Evolutionary conservation across 2,329 filamentous ascomycete genomes (phyloP).

Genomic region (Verticillium isaacii): DNA sequence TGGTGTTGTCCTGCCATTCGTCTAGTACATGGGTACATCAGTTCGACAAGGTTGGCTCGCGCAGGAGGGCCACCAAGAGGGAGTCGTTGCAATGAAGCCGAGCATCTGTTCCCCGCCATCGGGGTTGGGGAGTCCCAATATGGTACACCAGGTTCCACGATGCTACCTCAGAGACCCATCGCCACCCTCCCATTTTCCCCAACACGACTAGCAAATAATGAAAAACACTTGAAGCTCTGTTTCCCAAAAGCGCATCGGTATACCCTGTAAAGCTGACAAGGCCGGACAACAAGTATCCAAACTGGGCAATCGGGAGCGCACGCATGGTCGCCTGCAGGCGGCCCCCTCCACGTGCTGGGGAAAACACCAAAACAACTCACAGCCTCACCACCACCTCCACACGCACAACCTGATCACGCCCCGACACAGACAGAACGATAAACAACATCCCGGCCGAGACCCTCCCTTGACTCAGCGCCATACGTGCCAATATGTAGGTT

Average conservation of each 20-base stretch:
- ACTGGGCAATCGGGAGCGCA: not conserved
- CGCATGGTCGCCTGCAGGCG: not conserved
- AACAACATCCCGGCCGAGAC: not conserved
- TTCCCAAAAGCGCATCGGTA: not conserved
- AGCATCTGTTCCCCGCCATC: no score
- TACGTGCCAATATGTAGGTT: not conserved
- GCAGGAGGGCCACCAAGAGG: no score
- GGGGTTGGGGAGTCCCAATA: no score
- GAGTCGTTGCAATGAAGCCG: no score
- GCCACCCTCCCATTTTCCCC: no score
- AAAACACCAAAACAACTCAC: not conserved
- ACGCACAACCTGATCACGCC: not conserved
- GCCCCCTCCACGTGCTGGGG: not conserved
- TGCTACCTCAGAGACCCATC: no score
- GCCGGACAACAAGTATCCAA: not conserved
- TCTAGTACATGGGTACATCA: no score
- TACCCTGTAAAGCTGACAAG: not conserved
- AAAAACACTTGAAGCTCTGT: not conserved
- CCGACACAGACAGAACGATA: no score
- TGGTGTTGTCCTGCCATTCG: no score
- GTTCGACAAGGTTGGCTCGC: no score
- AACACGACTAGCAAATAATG: not conserved
- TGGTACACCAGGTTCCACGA: no score
- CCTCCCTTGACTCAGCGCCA: not conserved
- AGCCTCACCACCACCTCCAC: not conserved